Base-by-base conservation (phyloP, 116 monocot genomes). In the Posidonia oceanica region DNA sequence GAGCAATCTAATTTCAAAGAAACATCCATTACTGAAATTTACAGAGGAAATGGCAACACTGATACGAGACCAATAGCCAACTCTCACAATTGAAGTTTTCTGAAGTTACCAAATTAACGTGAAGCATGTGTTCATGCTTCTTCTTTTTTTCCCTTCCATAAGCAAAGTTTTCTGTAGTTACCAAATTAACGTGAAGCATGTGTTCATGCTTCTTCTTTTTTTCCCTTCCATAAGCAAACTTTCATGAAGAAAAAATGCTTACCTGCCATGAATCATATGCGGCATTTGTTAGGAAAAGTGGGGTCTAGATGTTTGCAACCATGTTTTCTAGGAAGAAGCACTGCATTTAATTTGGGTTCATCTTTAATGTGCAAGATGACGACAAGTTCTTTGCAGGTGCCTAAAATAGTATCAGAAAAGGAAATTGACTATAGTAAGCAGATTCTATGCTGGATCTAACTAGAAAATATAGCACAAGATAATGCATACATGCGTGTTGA, bases 241-340 rank as follows among this genome's bases (percentile, higher is more conserved):
- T 22, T 22, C 10, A 29, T 4, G 0, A 15, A 68, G 22, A 29
- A 22, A 14, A 20, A 52, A 68, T 52, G 10, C 22, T 55, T 37
- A 93, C 89, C 93, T 93, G 93, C 84, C 86, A 93, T 68, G 88
- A 84, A 78, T 93, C 87, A 77, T 84, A 84, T 48, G 84, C 87
- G 36, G 87, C 81, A 71, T 88, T 88, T 65, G 82, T 66, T 62
- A 88, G 61, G 57, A 88, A 88, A 37, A 88, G 76, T 52, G 87
- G 87, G 14, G 87, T 82, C 17, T 60, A 39, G 70, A 88, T 84
- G 42, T 79, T 67, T 37, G 69, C 78, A 20, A 61, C 87, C 39
- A 82, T 51, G 23, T 84, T 69, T 44, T 84, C 81, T 56, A 84
- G 87, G 62, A 88, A 88, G 64, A 88, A 79, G 62, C 87, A 88